A percentile compares a stretch with the other conserved stretches of the same genome.
These are phyloP conservation scores for Aspergillus conjunctus DNA, from an alignment of 495 filamentous ascomycete species.

Conservation along the genomic window DNA sequence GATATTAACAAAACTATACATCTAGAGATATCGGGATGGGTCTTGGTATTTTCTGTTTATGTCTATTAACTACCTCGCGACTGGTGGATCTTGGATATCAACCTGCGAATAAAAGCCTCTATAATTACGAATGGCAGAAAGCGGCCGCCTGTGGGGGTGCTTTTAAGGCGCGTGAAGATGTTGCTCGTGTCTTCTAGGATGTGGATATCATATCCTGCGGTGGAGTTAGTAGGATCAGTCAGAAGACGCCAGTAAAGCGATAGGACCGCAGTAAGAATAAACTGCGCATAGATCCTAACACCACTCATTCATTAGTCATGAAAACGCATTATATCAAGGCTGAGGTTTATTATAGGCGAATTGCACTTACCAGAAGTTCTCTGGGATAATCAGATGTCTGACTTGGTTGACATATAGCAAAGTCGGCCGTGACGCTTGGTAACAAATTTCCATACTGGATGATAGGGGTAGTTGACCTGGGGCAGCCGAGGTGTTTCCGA, in stretches of 20 bases:
- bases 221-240: background rate
- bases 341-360: background rate
- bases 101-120: slow-evolving; percentile 3
- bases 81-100: background rate
- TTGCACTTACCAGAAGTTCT: slow-evolving; percentile 31
- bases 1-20: too few species aligned
- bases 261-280: slow-evolving; percentile 27
- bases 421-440: slow-evolving; percentile 29
- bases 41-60: background rate
- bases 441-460: slow-evolving; percentile 32
- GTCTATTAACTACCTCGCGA: background rate
- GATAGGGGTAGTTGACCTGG: slow-evolving; percentile 6
- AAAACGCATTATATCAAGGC: background rate
- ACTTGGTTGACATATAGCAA: slow-evolving; percentile 23
- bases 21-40: too few species aligned
- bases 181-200: slow-evolving; percentile 2
- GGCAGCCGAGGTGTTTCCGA: slow-evolving; percentile 3
- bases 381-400: slow-evolving; percentile 20
- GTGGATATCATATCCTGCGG: background rate
- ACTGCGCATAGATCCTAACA: slow-evolving; percentile 33
- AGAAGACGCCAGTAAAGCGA: slow-evolving; percentile 24
- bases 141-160: background rate
- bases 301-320: background rate
- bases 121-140: background rate
- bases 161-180: slow-evolving; percentile 3